These are phyloP conservation scores for Syzygium syzygioides DNA, from an alignment of 441 rosid genomes.

Conservation along the genomic window DNA sequence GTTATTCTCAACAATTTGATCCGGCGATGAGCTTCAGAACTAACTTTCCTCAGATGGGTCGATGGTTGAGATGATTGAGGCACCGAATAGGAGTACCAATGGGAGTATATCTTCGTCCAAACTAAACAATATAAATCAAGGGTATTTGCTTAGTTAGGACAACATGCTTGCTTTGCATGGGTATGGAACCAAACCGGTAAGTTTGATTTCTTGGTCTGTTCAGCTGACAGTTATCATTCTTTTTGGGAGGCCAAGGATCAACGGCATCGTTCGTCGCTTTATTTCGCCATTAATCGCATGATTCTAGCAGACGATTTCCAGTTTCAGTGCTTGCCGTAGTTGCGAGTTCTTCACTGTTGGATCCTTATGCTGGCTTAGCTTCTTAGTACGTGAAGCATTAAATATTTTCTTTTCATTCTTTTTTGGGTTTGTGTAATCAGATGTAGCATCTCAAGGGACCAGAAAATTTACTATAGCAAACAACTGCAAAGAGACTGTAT, in stretches of 20 bases:
- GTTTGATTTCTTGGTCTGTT: background rate
- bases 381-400: background rate
- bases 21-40: background rate
- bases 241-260: background rate
- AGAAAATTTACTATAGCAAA: constrained; percentile 43
- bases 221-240: background rate
- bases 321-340: background rate
- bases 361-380: background rate
- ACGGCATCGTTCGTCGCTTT: background rate
- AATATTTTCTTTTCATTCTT: background rate
- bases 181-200: background rate
- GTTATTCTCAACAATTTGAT: background rate
- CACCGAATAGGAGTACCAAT: background rate
- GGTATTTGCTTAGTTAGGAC: background rate
- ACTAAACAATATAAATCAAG: background rate
- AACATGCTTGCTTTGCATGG: background rate
- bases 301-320: background rate
- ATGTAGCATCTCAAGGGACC: constrained; percentile 13
- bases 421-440: background rate
- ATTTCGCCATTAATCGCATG: background rate
- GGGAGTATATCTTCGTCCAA: rapidly evolving
- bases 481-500: constrained; percentile 48
- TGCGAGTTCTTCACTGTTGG: background rate
- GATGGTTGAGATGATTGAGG: background rate
- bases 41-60: background rate